These are phyloP conservation scores for Eutypa lata DNA, from an alignment of 2,329 filamentous ascomycete species.

Conservation along the genomic window DNA sequence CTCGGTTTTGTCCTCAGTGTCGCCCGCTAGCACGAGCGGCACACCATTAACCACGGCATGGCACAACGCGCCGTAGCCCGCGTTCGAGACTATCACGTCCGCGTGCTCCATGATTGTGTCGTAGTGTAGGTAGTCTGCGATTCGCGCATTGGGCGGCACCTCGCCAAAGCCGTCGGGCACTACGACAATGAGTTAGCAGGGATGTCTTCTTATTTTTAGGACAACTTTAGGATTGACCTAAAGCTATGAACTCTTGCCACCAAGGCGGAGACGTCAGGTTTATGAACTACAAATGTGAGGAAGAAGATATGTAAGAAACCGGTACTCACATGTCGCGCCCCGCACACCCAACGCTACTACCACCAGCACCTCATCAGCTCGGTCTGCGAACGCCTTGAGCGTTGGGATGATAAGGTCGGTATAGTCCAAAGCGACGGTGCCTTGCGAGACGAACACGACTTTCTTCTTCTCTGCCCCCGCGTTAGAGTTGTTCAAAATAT, in stretches of 20 bases:
- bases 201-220: too few species aligned
- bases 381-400: conserved; percentile 37
- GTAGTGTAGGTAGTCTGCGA: conserved; percentile 47
- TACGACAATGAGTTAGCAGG: too few species aligned
- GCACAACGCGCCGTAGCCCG: conserved; percentile 36
- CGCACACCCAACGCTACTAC: conserved; percentile 30
- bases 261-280: too few species aligned
- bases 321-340: too few species aligned
- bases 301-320: too few species aligned
- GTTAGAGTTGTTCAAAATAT: conserved; percentile 32
- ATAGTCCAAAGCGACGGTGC: conserved; percentile 39
- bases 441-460: conserved; percentile 45
- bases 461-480: conserved; percentile 26
- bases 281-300: too few species aligned
- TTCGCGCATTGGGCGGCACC: conserved; percentile 41
- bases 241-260: too few species aligned
- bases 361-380: conserved; percentile 36
- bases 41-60: conserved; percentile 11
- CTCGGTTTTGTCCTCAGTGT: conserved; percentile 26
- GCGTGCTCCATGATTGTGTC: conserved; percentile 39
- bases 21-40: conserved; percentile 13
- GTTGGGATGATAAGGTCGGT: conserved; percentile 43
- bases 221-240: too few species aligned
- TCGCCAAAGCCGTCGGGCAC: conserved; percentile 21
- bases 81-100: conserved; percentile 24